phyloP scores from a whole-genome alignment of 768 basidiomycete species.

The Naganishia vishniacii region DNA sequence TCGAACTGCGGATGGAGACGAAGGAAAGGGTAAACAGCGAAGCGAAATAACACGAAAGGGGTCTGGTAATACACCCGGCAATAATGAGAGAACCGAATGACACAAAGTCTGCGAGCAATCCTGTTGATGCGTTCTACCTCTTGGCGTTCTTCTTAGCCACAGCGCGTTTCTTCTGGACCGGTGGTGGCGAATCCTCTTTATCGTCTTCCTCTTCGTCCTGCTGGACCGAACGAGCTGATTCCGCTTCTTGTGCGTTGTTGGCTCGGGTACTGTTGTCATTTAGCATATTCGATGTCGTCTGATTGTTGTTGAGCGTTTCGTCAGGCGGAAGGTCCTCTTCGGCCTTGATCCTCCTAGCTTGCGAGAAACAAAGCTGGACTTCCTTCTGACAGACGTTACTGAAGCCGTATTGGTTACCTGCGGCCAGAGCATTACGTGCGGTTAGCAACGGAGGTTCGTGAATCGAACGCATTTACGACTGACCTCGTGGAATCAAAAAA shows the following conservation, averaged over 20 bases:
- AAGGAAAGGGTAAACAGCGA: conserved; percentile 1
- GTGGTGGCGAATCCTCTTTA: conserved; percentile 10
- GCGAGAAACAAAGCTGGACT: conserved; percentile 83
- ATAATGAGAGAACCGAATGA: too few relatives aligned
- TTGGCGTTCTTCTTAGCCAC: conserved; percentile 8
- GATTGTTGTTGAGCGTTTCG: conserved; percentile 17
- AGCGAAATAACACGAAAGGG: background rate
- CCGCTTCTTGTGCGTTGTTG: background rate
- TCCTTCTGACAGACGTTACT: conserved; percentile 64
- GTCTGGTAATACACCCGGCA: background rate
- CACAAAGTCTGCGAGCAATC: background rate
- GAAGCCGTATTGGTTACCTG: conserved; percentile 86
- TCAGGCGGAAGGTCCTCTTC: conserved; percentile 31
- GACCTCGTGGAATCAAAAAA: conserved; percentile 86
- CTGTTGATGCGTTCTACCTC: background rate
- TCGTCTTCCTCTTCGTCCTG: conserved; percentile 8
- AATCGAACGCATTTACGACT: conserved; percentile 27
- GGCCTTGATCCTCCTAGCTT: conserved; percentile 56
- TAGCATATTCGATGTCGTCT: background rate
- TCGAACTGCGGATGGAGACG: background rate
- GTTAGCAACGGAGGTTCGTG: background rate
- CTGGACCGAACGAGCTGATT: conserved; percentile 4
- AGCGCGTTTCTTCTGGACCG: conserved; percentile 6
- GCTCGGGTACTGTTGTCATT: background rate
- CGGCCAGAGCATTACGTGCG: background rate